These are phyloP conservation scores for Candida alai DNA, from an alignment of 805 yeast genomes.

Conservation along the genomic window DNA sequence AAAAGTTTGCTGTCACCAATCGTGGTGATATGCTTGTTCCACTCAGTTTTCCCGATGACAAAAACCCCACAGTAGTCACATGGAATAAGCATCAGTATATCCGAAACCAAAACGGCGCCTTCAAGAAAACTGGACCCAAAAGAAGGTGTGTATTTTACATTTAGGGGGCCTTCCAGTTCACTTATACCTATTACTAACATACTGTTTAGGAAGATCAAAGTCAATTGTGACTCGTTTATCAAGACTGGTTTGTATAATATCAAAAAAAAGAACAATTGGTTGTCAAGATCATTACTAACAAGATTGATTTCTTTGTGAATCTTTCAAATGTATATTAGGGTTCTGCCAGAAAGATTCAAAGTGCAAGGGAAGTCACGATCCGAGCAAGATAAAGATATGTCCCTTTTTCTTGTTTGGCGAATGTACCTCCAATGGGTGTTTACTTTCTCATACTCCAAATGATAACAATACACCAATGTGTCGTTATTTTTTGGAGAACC, in stretches of 20 bases:
- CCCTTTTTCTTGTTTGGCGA: slow-evolving; percentile 41
- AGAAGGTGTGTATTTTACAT: slow-evolving; percentile 4
- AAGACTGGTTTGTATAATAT: slow-evolving; percentile 32
- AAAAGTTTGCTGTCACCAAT: slow-evolving; percentile 40
- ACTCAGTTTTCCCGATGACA: slow-evolving; percentile 20
- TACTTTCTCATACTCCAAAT: slow-evolving; percentile 51
- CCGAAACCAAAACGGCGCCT: slow-evolving; percentile 23
- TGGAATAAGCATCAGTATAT: slow-evolving; percentile 32
- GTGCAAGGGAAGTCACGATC: slow-evolving; percentile 55
- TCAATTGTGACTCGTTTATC: slow-evolving; percentile 33
- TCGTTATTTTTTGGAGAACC: slow-evolving; percentile 21
- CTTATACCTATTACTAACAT: too few relatives aligned
- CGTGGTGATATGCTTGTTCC: slow-evolving; percentile 41
- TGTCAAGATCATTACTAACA: slow-evolving; percentile 8
- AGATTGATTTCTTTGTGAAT: slow-evolving; percentile 13
- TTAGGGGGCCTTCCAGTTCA: too few relatives aligned
- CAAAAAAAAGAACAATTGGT: background rate
- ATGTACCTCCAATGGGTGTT: slow-evolving; percentile 50
- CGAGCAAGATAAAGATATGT: slow-evolving; percentile 52
- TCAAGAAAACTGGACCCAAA: slow-evolving; percentile 11
- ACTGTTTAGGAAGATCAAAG: slow-evolving; percentile 19
- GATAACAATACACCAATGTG: slow-evolving; percentile 53
- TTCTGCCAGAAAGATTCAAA: slow-evolving; percentile 47
- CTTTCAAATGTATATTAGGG: slow-evolving; percentile 33
- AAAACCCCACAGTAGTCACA: slow-evolving; percentile 13